phyloP scores from a whole-genome alignment of 1,284 basidiomycete species.

The Leccinum pachyderme region DNA sequence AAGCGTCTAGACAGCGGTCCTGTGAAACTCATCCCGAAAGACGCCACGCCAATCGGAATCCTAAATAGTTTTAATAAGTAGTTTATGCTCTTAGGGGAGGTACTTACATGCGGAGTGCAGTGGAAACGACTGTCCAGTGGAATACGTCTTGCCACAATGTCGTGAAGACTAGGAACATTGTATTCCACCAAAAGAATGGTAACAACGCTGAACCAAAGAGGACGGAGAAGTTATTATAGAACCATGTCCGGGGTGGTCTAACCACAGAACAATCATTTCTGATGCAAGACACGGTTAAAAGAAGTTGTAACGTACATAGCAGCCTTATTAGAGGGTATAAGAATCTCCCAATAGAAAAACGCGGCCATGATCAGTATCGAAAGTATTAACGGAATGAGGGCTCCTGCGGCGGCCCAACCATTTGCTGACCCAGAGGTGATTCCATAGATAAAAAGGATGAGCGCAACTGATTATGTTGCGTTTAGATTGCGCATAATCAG shows the following conservation, averaged over 20 bases:
- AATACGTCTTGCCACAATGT: conserved; percentile 39
- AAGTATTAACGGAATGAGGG: conserved; percentile 41
- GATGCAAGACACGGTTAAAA: neutral
- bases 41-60: conserved; percentile 42
- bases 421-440: conserved; percentile 44
- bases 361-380: conserved; percentile 34
- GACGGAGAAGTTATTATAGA: conserved; percentile 39
- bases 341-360: conserved; percentile 43
- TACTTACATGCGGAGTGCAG: conserved; percentile 35
- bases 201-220: conserved; percentile 38
- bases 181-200: conserved; percentile 41
- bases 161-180: conserved; percentile 30
- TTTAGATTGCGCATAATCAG: conserved; percentile 4
- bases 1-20: conserved; percentile 39
- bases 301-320: conserved; percentile 30
- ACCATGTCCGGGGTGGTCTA: conserved; percentile 42
- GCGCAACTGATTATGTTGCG: conserved; percentile 21
- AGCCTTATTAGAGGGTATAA: conserved; percentile 32
- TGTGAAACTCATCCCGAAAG: conserved; percentile 38
- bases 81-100: neutral
- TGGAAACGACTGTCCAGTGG: conserved; percentile 34
- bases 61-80: conserved; percentile 24
- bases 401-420: conserved; percentile 43
- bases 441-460: conserved; percentile 48
- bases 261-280: neutral